Conservation (phyloP, 352 stramenopile species). For the Phytophthora kernoviae region DNA sequence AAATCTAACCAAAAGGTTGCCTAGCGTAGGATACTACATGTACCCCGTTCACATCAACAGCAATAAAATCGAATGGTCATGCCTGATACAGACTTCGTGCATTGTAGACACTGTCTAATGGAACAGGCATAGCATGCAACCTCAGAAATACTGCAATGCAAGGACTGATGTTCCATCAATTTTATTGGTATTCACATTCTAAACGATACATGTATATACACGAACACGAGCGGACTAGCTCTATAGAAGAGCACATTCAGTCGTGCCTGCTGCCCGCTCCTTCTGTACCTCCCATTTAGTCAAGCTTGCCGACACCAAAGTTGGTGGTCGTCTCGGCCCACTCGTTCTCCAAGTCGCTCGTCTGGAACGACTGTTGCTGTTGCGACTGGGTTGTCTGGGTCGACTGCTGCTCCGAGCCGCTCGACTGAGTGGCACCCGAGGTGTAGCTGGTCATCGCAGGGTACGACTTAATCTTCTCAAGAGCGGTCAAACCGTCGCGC, state of each 20-base stretch:
- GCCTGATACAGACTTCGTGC: too few relatives aligned
- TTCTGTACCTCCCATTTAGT: constrained; percentile 14
- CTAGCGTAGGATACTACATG: too few relatives aligned
- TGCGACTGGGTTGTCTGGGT: neutral
- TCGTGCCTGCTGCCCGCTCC: neutral
- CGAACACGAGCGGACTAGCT: constrained; percentile 2
- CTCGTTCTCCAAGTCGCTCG: constrained; percentile 17
- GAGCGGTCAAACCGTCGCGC: constrained; percentile 19
- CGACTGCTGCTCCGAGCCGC: constrained; percentile 5
- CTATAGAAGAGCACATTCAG: constrained; percentile 6
- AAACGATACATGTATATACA: constrained; percentile 14
- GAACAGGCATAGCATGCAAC: too few relatives aligned
- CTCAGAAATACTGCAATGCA: neutral
- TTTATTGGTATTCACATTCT: constrained; percentile 9
- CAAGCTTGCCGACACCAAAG: constrained; percentile 30
- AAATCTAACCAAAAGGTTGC: too few relatives aligned
- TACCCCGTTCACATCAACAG: too few relatives aligned
- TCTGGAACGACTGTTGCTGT: neutral
- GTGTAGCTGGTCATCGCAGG: constrained; percentile 14
- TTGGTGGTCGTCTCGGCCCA: constrained; percentile 20
- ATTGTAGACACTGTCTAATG: too few relatives aligned
- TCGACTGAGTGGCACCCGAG: constrained; percentile 1
- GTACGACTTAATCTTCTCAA: constrained; percentile 18
- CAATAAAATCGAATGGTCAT: too few relatives aligned
- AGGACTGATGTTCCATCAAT: constrained; percentile 3